Percentiles rank a stretch among this genome's conserved stretches.
phyloP scores from a whole-genome alignment of 331 rosid genomes.

The Phaseolus coccineus region DNA sequence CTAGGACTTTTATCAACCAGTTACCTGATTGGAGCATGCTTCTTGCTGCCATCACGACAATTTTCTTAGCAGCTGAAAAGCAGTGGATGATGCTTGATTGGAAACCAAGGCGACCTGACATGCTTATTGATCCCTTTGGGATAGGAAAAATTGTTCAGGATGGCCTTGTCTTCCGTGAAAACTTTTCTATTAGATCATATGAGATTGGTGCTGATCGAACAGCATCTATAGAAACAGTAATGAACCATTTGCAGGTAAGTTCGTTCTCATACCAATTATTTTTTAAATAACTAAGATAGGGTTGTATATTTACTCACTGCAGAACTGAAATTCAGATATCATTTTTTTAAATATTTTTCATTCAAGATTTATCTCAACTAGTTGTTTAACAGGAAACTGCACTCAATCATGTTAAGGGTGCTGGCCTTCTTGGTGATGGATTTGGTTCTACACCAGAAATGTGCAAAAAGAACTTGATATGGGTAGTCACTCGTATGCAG shows the following conservation, averaged over 20 bases:
- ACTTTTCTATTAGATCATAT: slow-evolving; percentile 94
- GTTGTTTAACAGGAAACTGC: slow-evolving; percentile 87
- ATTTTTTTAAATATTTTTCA: slow-evolving; percentile 11
- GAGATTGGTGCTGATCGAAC: slow-evolving; percentile 99
- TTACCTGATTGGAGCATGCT: slow-evolving; percentile 99
- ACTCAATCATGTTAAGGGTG: slow-evolving; percentile 92
- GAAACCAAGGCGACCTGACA: slow-evolving; percentile 93
- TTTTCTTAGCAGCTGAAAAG: slow-evolving; percentile 97
- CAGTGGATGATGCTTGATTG: slow-evolving; percentile 99
- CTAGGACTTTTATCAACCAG: slow-evolving; percentile 92
- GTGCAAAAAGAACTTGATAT: slow-evolving; percentile 93
- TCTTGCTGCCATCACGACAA: slow-evolving; percentile 96
- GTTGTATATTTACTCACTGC: background rate
- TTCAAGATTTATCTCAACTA: slow-evolving; percentile 10
- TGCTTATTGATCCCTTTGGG: slow-evolving; percentile 87
- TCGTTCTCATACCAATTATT: background rate
- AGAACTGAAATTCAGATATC: slow-evolving; percentile 12
- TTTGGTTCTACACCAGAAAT: slow-evolving; percentile 98
- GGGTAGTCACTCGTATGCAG: slow-evolving; percentile 96
- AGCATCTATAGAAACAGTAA: slow-evolving; percentile 90
- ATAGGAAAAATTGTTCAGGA: slow-evolving; percentile 95
- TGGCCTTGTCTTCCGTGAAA: slow-evolving; percentile 91
- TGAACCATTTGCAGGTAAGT: slow-evolving; percentile 96
- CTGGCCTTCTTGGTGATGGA: slow-evolving; percentile 96
- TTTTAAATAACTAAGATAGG: slow-evolving; percentile 12